Evolutionary conservation across 805 yeast species (phyloP).

Genomic region (Danielia oregonensis): DNA sequence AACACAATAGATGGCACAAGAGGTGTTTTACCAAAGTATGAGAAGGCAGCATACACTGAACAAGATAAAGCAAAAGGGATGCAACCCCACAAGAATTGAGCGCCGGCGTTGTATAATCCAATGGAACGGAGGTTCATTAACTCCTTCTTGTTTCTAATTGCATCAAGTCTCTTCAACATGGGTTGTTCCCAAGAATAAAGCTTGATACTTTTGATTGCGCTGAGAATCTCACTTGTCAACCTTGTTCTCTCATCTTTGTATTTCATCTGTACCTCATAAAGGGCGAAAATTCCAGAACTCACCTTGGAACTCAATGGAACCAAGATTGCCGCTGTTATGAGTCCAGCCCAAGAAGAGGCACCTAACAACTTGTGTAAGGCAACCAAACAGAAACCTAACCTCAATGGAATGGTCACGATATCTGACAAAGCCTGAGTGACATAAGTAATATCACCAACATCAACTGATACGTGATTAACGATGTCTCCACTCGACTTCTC

Average conservation of each 20-base stretch:
- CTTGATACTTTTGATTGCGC: conserved; percentile 60
- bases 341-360: conserved; percentile 55
- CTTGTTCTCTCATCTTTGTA: conserved; percentile 59
- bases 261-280: conserved; percentile 56
- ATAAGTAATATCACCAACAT: conserved; percentile 55
- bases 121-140: conserved; percentile 47
- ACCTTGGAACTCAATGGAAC: conserved; percentile 54
- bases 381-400: conserved; percentile 48
- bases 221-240: conserved; percentile 56
- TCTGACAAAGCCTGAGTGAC: conserved; percentile 53
- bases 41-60: conserved; percentile 29
- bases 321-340: conserved; percentile 49
- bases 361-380: conserved; percentile 59
- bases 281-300: conserved; percentile 39
- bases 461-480: conserved; percentile 74
- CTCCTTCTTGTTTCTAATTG: conserved; percentile 58
- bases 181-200: conserved; percentile 70
- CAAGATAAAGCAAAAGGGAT: conserved; percentile 36
- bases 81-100: conserved; percentile 34
- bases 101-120: conserved; percentile 31
- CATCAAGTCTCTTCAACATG: conserved; percentile 48
- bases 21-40: conserved; percentile 19
- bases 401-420: conserved; percentile 44
- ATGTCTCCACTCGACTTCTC: conserved; percentile 72
- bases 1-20: conserved; percentile 36